Evolutionary conservation across 345 rosid species (phyloP), one percentile per base, ranked within the genome.

Genomic region (Alliaria petiolata): DNA sequence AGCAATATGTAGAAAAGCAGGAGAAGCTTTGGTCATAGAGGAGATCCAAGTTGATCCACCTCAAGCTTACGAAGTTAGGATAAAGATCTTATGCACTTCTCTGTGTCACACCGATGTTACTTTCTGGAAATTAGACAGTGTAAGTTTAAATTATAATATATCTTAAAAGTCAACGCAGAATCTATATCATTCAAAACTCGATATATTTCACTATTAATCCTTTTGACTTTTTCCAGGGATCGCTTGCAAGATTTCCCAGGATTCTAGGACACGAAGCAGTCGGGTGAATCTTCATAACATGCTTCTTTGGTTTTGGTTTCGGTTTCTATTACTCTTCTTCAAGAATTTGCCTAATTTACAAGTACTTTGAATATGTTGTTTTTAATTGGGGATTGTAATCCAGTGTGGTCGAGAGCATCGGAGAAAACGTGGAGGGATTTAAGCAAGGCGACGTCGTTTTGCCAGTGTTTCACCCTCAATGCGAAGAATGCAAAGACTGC

Each of bases 241-340:
- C 95, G 0, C 0, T 47, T 34, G 67, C 82, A 9, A 10, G 36
- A 22, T 84, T 82, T 70, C 96, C 93, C 1, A 83, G 82, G 75
- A 85, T 91, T 42, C 44, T 91, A 4, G 96, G 93, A 17, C 96
- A 92, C 30, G 90, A 92, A 80, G 93, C 96, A 2, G 83, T 76
- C 53, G 92, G 95, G 96, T 89, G 77, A 63, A 26, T 42, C 19
- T 57, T 66, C 20, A n/a, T 28, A 22, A 22, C 3, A 10, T 25
- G 12, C 38, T 35, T 46, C 25, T 61, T 45, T 11, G 2, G 0
- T 58, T 47, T 36, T 2, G 10, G 4, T 10, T 26, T 36, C n/a
- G n/a, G n/a, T n/a, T n/a, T n/a, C n/a, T n/a, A n/a, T n/a, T n/a
- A n/a, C n/a, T n/a, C n/a, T 19, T 51, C 12, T 19, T 71, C 70